Conservation (phyloP, 2,329 filamentous ascomycete genomes). For the Sporothrix variecibatus region DNA sequence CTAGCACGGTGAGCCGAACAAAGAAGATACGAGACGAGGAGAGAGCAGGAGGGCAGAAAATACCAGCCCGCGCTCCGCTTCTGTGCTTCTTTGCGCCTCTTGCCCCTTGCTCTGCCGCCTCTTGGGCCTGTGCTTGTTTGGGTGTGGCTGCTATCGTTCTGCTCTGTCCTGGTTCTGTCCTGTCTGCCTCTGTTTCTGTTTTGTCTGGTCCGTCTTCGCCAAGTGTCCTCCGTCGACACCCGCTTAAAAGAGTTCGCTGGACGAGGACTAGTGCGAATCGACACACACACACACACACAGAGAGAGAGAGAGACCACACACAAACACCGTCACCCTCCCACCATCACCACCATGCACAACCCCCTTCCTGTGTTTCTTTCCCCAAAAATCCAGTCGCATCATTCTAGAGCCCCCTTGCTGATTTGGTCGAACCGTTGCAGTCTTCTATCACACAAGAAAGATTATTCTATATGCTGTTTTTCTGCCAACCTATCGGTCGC, state of each 20-base stretch:
- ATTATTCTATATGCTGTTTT: not conserved
- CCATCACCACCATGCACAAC: not conserved
- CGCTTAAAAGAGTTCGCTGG: not conserved
- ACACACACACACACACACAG: not conserved
- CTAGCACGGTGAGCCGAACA: slow-evolving; percentile 24
- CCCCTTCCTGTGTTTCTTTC: not conserved
- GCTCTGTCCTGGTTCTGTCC: not conserved
- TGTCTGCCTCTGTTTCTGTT: not conserved
- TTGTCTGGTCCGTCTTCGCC: not conserved
- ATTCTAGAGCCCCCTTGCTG: slow-evolving; percentile 1
- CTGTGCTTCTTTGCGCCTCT: not conserved
- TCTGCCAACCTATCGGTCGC: not conserved
- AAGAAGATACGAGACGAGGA: slow-evolving; percentile 15
- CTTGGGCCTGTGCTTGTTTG: not conserved
- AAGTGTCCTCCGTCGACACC: not conserved
- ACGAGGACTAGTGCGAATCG: not conserved
- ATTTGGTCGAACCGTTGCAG: not conserved
- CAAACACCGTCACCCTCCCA: not conserved
- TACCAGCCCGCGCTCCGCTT: not conserved
- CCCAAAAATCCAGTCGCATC: slow-evolving; percentile 10
- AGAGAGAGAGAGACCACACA: not conserved
- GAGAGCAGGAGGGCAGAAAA: not conserved
- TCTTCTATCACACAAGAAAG: not conserved
- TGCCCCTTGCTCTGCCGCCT: not conserved
- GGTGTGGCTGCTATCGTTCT: not conserved